A percentile compares a stretch with the other conserved stretches of the same genome.
Conservation (phyloP, 2,329 filamentous ascomycete genomes). For the Drechslera avenae region DNA sequence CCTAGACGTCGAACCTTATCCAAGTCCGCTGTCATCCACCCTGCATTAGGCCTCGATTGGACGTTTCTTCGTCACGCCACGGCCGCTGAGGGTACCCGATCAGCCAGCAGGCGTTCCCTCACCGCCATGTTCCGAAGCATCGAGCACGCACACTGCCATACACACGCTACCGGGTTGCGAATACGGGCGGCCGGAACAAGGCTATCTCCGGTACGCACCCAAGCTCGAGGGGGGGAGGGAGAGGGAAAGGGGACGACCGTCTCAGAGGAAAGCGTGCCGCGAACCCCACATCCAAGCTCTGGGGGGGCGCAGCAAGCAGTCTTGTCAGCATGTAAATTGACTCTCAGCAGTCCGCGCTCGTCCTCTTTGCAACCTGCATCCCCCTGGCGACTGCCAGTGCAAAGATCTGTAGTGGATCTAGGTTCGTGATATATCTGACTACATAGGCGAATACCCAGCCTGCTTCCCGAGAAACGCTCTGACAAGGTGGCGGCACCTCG, state of each 20-base stretch:
- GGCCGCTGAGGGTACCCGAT: slow-evolving; percentile 10
- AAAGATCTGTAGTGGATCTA: too few species aligned
- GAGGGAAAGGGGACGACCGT: slow-evolving; percentile 6
- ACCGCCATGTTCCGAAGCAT: slow-evolving; percentile 12
- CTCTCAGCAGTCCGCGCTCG: slow-evolving; percentile 8
- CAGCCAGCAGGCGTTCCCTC: slow-evolving; percentile 8
- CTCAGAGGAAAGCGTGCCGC: not conserved
- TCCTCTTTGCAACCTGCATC: not conserved
- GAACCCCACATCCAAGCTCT: slow-evolving; percentile 18
- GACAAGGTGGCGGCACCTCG: slow-evolving; percentile 7
- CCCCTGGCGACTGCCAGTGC: not conserved
- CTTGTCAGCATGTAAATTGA: not conserved
- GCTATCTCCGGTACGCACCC: slow-evolving; percentile 3
- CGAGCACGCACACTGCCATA: not conserved
- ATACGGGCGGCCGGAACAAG: slow-evolving; percentile 5
- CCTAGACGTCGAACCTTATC: slow-evolving; percentile 8
- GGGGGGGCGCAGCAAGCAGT: slow-evolving; percentile 11
- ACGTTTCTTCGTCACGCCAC: slow-evolving; percentile 14
- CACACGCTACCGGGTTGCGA: slow-evolving; percentile 1
- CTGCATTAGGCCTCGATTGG: slow-evolving; percentile 15
- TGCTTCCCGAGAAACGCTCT: slow-evolving; percentile 2
- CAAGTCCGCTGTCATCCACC: slow-evolving; percentile 4
- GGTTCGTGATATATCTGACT: slow-evolving; percentile 3
- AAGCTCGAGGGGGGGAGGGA: not conserved
- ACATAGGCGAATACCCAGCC: slow-evolving; percentile 3